These are phyloP conservation scores for Sclerotinia sclerotiorum DNA, from an alignment of 2,329 filamentous ascomycete species.

Conservation along the genomic window DNA sequence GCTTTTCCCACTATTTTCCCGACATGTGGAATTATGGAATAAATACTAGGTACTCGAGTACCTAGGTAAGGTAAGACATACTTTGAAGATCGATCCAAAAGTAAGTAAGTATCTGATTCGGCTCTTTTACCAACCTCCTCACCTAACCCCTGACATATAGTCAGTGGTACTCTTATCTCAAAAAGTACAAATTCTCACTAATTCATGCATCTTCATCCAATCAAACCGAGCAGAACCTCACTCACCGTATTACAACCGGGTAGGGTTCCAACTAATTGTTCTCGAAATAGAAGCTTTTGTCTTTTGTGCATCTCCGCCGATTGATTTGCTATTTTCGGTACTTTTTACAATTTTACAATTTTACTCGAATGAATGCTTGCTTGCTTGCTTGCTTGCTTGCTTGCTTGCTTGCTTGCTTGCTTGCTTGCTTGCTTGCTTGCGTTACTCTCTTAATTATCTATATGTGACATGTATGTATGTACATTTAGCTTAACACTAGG, in stretches of 20 bases:
- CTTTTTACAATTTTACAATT: too few species aligned
- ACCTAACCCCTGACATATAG: constrained; percentile 10
- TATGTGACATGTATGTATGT: neutral
- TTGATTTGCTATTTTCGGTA: constrained; percentile 16
- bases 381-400: too few species aligned
- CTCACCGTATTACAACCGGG: constrained; percentile 5
- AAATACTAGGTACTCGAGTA: too few species aligned
- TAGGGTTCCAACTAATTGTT: constrained; percentile 2
- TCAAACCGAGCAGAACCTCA: neutral
- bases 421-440: too few species aligned
- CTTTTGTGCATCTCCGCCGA: neutral
- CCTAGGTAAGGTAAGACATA: too few species aligned
- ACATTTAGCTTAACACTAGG: neutral
- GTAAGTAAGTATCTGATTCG: neutral
- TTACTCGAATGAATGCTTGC: neutral
- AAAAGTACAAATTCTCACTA: neutral
- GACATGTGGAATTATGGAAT: neutral
- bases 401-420: too few species aligned
- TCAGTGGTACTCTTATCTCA: neutral
- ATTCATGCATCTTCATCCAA: neutral
- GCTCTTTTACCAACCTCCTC: constrained; percentile 15
- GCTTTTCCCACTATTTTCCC: neutral
- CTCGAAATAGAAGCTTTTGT: constrained; percentile 11
- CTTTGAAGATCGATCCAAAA: neutral
- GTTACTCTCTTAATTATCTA: neutral